These are phyloP conservation scores for Hysterangium stoloniferum DNA, from an alignment of 768 basidiomycete genomes.

Conservation along the genomic window DNA sequence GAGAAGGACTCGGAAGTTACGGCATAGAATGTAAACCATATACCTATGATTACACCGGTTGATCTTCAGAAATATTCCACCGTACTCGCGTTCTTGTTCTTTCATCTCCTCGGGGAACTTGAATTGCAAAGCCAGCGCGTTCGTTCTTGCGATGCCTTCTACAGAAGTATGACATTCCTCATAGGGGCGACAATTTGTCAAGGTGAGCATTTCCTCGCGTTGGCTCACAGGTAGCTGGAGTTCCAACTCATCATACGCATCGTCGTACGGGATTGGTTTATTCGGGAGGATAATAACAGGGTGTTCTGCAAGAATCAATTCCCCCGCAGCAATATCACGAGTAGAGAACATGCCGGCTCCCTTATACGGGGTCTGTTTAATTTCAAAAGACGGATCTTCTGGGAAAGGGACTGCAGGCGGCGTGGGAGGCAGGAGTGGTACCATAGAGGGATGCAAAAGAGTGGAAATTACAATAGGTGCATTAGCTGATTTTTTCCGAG, in stretches of 20 bases:
- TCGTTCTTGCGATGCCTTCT: too few species aligned
- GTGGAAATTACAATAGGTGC: too few species aligned
- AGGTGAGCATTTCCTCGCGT: too few species aligned
- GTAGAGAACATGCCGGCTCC: background rate
- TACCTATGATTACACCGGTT: background rate
- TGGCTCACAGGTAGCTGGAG: too few species aligned
- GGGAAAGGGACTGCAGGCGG: background rate
- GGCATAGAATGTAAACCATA: background rate
- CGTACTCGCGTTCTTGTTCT: background rate
- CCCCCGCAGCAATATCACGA: background rate
- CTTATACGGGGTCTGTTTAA: background rate
- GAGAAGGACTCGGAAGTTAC: background rate
- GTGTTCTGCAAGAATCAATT: background rate
- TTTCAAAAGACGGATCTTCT: background rate
- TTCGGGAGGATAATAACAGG: background rate
- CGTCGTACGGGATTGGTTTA: too few species aligned
- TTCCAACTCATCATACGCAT: too few species aligned
- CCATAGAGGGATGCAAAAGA: too few species aligned
- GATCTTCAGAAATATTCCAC: background rate
- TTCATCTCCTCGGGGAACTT: too few species aligned
- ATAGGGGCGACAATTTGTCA: too few species aligned
- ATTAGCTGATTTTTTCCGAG: too few species aligned
- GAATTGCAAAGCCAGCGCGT: too few species aligned
- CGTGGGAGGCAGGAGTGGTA: background rate
- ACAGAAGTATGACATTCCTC: too few species aligned